A percentile compares a stretch with the other conserved stretches of the same genome.
Evolutionary conservation across 2,329 filamentous ascomycete genomes (phyloP).

Genomic region (Colletotrichum somersetense): DNA sequence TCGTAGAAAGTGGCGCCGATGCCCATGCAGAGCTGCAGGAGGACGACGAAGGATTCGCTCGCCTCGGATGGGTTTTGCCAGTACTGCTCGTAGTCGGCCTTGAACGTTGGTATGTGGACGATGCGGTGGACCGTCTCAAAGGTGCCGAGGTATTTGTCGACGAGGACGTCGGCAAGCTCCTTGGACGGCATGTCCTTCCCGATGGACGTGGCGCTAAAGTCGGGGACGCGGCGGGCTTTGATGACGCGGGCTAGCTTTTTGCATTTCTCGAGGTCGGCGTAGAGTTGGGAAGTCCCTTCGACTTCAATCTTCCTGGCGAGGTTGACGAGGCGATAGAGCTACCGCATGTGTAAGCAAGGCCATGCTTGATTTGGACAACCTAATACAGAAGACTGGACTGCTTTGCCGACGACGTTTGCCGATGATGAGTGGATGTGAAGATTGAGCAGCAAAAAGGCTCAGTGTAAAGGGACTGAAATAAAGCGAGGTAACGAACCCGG

Average conservation of each 20-base stretch:
- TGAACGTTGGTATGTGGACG: slow-evolving; percentile 69
- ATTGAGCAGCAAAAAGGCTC: slow-evolving; percentile 33
- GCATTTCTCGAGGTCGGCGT: slow-evolving; percentile 52
- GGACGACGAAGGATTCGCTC: slow-evolving; percentile 62
- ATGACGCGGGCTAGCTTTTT: slow-evolving; percentile 57
- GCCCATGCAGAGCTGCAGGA: slow-evolving; percentile 66
- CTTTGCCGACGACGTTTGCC: background rate
- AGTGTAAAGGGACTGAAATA: background rate
- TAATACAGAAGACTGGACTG: background rate
- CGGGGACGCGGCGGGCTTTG: slow-evolving; percentile 55
- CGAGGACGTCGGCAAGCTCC: slow-evolving; percentile 61
- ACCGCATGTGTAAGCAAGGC: background rate
- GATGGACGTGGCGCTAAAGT: slow-evolving; percentile 51
- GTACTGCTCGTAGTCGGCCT: slow-evolving; percentile 64
- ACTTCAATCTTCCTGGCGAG: slow-evolving; percentile 44
- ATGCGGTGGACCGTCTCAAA: slow-evolving; percentile 70
- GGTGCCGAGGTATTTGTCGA: slow-evolving; percentile 66
- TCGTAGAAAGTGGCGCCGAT: slow-evolving; percentile 64
- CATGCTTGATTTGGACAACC: too few species aligned
- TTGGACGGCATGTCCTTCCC: slow-evolving; percentile 56
- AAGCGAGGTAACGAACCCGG: background rate
- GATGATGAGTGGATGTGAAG: slow-evolving; percentile 15
- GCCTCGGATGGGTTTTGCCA: slow-evolving; percentile 58
- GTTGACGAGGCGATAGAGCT: slow-evolving; percentile 46
- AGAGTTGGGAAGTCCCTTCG: slow-evolving; percentile 49